Percentiles rank a stretch among this genome's conserved stretches.
Conservation (phyloP, 2,329 filamentous ascomycete species). For the Colletotrichum euphorbiae region DNA sequence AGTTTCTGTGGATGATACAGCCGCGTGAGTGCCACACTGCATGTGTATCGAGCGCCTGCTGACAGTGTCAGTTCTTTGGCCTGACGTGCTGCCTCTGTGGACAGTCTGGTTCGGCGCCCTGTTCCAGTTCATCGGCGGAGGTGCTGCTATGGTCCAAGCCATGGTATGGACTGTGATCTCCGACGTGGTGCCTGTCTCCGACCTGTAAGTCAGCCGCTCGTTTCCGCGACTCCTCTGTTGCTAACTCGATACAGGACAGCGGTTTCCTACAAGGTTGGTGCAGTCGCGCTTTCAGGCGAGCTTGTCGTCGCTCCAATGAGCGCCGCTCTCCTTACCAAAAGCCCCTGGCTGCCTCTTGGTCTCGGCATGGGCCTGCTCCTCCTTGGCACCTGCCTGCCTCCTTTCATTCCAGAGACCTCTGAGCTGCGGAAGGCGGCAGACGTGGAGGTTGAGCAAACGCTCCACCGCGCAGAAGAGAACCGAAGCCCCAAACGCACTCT, state of each 20-base stretch:
- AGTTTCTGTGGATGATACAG: conserved; percentile 46
- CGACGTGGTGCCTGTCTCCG: conserved; percentile 54
- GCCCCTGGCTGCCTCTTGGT: conserved; percentile 56
- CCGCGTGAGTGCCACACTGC: conserved; percentile 46
- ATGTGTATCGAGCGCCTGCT: conserved; percentile 40
- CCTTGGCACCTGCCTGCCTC: conserved; percentile 45
- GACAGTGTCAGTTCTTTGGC: conserved; percentile 49
- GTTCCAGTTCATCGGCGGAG: conserved; percentile 56
- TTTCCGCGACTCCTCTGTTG: background rate
- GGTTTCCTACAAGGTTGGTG: conserved; percentile 55
- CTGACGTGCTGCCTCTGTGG: conserved; percentile 55
- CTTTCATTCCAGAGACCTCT: conserved; percentile 58
- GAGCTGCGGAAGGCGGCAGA: conserved; percentile 48
- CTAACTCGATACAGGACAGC: conserved; percentile 46
- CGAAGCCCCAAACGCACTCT: background rate
- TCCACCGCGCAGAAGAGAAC: conserved; percentile 23
- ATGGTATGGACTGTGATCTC: conserved; percentile 60
- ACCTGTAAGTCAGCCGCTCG: conserved; percentile 33
- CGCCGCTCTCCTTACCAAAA: conserved; percentile 52
- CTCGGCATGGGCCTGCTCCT: conserved; percentile 48
- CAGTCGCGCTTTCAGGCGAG: conserved; percentile 52
- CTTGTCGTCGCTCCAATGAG: conserved; percentile 55
- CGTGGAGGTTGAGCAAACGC: conserved; percentile 36
- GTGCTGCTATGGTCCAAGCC: conserved; percentile 51
- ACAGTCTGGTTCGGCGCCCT: conserved; percentile 49